A percentile compares a stretch with the other conserved stretches of the same genome.
These are phyloP conservation scores for Craterostigma plantagineum DNA, from an alignment of 257 asterid species.

Conservation along the genomic window DNA sequence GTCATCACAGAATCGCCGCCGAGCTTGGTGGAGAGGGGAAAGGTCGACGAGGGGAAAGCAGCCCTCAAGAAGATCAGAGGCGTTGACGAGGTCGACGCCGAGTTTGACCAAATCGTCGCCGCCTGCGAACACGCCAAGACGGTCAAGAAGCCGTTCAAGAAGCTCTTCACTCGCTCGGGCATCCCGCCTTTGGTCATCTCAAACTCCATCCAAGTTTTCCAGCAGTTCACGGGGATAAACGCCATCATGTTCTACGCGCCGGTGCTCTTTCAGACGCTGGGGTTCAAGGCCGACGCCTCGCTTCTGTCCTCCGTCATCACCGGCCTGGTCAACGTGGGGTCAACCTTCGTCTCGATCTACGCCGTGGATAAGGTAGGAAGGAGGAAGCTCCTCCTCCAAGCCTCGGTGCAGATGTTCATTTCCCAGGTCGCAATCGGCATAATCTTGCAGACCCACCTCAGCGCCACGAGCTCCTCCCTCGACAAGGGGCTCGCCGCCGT, in stretches of 20 bases:
- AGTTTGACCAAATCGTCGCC: conserved; percentile 58
- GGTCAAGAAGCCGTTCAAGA: conserved; percentile 80
- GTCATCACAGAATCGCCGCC: conserved; percentile 66
- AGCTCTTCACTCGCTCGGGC: conserved; percentile 53
- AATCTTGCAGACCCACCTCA: conserved; percentile 42
- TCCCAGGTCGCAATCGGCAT: conserved; percentile 53
- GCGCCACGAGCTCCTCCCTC: conserved; percentile 29
- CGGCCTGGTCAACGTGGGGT: conserved; percentile 62
- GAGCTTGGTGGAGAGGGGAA: conserved; percentile 71
- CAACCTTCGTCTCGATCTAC: conserved; percentile 63
- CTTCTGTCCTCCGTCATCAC: conserved; percentile 67
- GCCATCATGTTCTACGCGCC: conserved; percentile 95
- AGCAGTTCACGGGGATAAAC: conserved; percentile 77
- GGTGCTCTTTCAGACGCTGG: conserved; percentile 55
- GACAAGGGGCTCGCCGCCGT: conserved; percentile 44
- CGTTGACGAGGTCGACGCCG: conserved; percentile 57
- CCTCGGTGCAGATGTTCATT: conserved; percentile 74
- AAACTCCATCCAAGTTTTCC: conserved; percentile 67
- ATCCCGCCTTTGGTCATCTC: conserved; percentile 71
- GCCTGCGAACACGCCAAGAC: conserved; percentile 67
- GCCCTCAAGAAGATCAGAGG: conserved; percentile 63
- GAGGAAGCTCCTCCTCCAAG: conserved; percentile 45
- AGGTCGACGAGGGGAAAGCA: conserved; percentile 55
- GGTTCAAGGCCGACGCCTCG: conserved; percentile 55
- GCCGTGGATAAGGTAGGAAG: conserved; percentile 67